Conservation (phyloP, 768 basidiomycete species). For the Chalciporus piperatus region DNA sequence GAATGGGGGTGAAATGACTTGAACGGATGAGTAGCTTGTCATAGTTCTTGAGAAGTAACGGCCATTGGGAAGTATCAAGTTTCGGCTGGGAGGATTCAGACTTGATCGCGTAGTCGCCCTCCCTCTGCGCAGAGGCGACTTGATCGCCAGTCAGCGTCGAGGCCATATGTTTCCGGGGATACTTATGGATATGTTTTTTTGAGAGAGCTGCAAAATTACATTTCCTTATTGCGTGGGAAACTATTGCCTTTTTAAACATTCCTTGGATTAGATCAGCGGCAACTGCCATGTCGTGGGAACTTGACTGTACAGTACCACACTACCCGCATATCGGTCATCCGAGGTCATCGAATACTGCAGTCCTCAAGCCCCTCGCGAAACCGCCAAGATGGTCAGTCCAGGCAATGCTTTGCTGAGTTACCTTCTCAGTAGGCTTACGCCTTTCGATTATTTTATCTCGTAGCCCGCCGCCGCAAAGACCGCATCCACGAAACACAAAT, state of each 20-base stretch:
- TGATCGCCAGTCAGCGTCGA: constrained; percentile 55
- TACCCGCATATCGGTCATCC: constrained; percentile 7
- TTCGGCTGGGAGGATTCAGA: constrained; percentile 69
- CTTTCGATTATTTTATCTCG: constrained; percentile 31
- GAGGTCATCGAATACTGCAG: background rate
- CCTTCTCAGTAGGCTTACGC: constrained; percentile 89
- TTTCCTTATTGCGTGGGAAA: constrained; percentile 18
- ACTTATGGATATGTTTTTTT: constrained; percentile 16
- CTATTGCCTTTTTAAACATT: constrained; percentile 6
- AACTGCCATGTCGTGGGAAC: constrained; percentile 15
- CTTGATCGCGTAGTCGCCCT: constrained; percentile 79
- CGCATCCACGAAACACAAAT: constrained; percentile 65
- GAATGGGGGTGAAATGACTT: constrained; percentile 97
- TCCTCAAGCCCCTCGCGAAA: constrained; percentile 29
- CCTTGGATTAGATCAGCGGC: too few species aligned
- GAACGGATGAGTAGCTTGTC: constrained; percentile 94
- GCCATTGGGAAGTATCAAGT: constrained; percentile 97
- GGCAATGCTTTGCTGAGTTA: constrained; percentile 84
- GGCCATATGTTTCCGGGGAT: constrained; percentile 14
- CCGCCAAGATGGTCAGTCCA: constrained; percentile 69
- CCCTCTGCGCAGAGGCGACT: constrained; percentile 69
- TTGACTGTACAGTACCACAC: constrained; percentile 52
- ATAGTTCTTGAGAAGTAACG: constrained; percentile 96
- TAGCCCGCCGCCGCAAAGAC: constrained; percentile 60
- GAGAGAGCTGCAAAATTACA: background rate